These are phyloP conservation scores for Chamaecyparis obtusa DNA, from an alignment of 75 land plant species.

Conservation along the genomic window DNA sequence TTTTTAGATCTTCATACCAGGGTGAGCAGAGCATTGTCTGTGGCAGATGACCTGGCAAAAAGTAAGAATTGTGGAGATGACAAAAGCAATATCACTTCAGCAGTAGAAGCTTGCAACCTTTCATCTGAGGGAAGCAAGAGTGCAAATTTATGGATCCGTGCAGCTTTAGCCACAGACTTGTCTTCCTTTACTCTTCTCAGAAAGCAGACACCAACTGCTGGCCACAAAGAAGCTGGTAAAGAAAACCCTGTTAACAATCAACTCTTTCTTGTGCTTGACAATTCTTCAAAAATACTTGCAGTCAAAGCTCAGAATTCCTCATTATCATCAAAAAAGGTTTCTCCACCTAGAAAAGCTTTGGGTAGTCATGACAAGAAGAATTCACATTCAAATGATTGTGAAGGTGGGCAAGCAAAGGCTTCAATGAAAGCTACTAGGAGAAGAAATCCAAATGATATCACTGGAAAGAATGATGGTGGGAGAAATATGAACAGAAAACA, in stretches of 20 bases:
- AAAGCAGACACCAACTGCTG: slow-evolving; percentile 18
- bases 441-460: neutral
- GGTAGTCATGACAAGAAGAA: neutral
- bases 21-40: slow-evolving; percentile 37
- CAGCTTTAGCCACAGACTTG: slow-evolving; percentile 78
- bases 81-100: slow-evolving; percentile 11
- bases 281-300: slow-evolving; percentile 11
- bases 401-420: neutral
- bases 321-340: neutral
- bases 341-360: neutral
- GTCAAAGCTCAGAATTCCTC: neutral
- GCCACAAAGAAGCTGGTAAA: slow-evolving; percentile 5
- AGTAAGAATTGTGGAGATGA: slow-evolving; percentile 11
- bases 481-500: slow-evolving; percentile 22
- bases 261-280: slow-evolving; percentile 10
- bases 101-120: slow-evolving; percentile 57
- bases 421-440: neutral
- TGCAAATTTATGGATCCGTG: slow-evolving; percentile 74
- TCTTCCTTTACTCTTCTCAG: slow-evolving; percentile 57
- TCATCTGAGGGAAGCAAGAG: slow-evolving; percentile 44
- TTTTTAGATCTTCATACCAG: slow-evolving; percentile 57
- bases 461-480: slow-evolving; percentile 18
- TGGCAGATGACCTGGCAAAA: slow-evolving; percentile 59
- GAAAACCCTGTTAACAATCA: slow-evolving; percentile 1
- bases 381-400: slow-evolving; percentile 4